A percentile compares a stretch with the other conserved stretches of the same genome.
phyloP scores from a whole-genome alignment of 805 yeast genomes.

The Cyberlindnera euphorbiae region DNA sequence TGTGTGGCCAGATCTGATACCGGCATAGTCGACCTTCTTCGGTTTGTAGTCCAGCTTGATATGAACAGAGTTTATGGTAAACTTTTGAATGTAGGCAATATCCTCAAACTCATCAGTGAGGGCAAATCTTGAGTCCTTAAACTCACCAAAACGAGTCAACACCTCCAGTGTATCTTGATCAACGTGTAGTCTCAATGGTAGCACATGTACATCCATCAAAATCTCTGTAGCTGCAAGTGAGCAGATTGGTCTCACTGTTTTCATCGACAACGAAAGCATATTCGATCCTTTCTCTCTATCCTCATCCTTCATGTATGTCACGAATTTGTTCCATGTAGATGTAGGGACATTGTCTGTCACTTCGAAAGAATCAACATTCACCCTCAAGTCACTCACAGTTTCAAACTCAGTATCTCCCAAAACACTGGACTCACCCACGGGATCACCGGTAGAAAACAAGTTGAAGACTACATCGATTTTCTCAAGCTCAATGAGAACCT shows the following conservation, averaged over 20 bases:
- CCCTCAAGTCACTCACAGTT: constrained; percentile 41
- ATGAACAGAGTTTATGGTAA: constrained; percentile 53
- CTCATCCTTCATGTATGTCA: constrained; percentile 61
- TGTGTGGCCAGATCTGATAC: constrained; percentile 79
- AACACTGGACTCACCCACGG: constrained; percentile 24
- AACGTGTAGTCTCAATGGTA: constrained; percentile 78
- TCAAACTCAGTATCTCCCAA: constrained; percentile 34
- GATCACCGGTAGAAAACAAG: constrained; percentile 44
- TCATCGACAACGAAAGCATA: constrained; percentile 51
- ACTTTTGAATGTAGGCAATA: constrained; percentile 60
- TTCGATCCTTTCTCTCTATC: constrained; percentile 65
- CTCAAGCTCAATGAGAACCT: constrained; percentile 50
- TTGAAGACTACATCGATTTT: constrained; percentile 46
- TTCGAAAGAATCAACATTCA: constrained; percentile 51
- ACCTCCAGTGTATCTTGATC: constrained; percentile 95
- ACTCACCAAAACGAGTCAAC: constrained; percentile 71
- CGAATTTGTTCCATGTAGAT: constrained; percentile 87
- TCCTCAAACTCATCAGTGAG: constrained; percentile 59
- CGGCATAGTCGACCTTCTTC: constrained; percentile 78
- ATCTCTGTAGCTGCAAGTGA: constrained; percentile 66
- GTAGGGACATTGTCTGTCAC: constrained; percentile 75
- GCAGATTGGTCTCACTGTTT: constrained; percentile 60
- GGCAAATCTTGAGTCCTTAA: constrained; percentile 65
- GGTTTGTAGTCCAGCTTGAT: constrained; percentile 88
- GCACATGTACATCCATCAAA: constrained; percentile 44